Evolutionary conservation across 352 stramenopile species (phyloP), one percentile per base, ranked within the genome.

Genomic region (Phytopythium helicoides): DNA sequence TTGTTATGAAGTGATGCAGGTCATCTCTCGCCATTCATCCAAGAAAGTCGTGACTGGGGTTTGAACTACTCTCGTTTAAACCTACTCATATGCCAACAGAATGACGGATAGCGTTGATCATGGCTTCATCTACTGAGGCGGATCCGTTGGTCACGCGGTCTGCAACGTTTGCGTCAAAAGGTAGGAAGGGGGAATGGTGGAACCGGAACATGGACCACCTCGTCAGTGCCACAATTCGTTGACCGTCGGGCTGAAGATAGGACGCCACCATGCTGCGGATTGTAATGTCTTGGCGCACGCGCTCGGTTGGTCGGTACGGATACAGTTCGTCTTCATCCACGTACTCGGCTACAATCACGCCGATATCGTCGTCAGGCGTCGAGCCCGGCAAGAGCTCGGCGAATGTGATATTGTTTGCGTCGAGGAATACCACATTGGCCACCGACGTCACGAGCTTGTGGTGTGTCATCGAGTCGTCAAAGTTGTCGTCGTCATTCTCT

Each of bases 391-490:
- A 39, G 23, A 67, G 78, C 35, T 76, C 58, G 0, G 68, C 58
- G 41, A 81, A 78, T 6, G 69, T 65, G 11, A 74, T 53, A 31
- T 54, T 76, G 54, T 81, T 81, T 11, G 65, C 71, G 18, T 78
- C 71, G 15, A 73, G 52, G 35, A 71, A 42, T 8, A 81, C 57
- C 7, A 58, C 1, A 15, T 69, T 37, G 15, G 52, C 41, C 16
- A 78, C 54, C 4, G 52, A 66, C 19, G 65, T 66, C 19, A 81
- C 64, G 28, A 78, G 54, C 2, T 62, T 62, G 56, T 78, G 62
- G 37, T 81, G 68, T 10, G 67, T 56, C 34, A 81, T 47, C 5
- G 60, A 58, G 38, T 61, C 62, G 10, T 46, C 54, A 14, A 52
- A 59, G 25, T 55, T 54, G 15, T 54, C 64, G 51, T 84, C 73